Base-by-base conservation (phyloP, 805 yeast species). In the Wickerhamomyces bovis region DNA sequence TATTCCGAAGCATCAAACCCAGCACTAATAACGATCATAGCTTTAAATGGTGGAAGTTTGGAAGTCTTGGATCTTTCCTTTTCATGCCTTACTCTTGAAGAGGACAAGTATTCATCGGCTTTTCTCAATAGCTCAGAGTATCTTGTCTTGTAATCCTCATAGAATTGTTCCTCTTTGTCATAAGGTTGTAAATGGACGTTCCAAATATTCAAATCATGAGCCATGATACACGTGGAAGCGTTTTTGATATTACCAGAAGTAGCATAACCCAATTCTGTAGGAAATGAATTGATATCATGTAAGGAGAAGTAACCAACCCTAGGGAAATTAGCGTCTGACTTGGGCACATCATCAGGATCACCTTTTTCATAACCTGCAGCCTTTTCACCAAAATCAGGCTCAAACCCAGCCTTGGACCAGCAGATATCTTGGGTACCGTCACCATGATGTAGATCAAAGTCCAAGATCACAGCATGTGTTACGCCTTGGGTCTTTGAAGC, bases 1-100 rank as follows among this genome's bases (percentile, higher is more conserved):
- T 76, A 82, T 60, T 87, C 96, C 16, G 86, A 80, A 2, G 94
- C 95, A 66, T 87, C 96, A 61, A 87, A 88, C 2, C 96, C 96
- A 0, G 95, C 90, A 39, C 95, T 85, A 1, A 87, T 72, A n/a
- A 83, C 74, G 3, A 88, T 77, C 49, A 86, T 53, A 1, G 81
- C 77, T 51, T 73, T 75, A 61, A 78, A 80, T 3, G 71, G 70
- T 8, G 48, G 49, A 7, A 66, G 50, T 40, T 63, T 39, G 42
- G 62, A 35, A 20, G 45, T 40, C 30, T 13, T 21, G 18, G n/a
- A 41, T 39, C 11, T 43, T 16, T 33, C 46, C 2, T 42, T 35
- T 44, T 50, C 33, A 16, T 61, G 28, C 40, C 46, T 58, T 21
- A 59, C 60, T 54, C 72, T 76, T 3, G 81, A 74, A 16, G 60